Evolutionary conservation across 2,329 filamentous ascomycete genomes (phyloP), one percentile per base, ranked within the genome.

Genomic region (Parastagonospora avenae): DNA sequence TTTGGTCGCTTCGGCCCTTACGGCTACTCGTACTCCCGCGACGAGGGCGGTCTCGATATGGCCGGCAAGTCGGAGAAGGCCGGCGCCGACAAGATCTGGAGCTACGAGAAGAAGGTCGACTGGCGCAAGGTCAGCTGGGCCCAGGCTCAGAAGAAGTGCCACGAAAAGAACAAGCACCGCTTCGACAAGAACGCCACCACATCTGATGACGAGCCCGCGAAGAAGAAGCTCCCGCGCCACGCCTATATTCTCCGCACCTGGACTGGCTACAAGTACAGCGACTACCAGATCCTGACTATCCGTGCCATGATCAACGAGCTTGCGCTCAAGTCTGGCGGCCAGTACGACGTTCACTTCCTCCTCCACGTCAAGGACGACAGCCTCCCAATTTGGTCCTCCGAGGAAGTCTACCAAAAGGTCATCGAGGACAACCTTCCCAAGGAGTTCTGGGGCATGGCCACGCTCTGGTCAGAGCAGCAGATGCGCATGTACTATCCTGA

Each of bases 401-500:
- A 86, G 45, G 83, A 85, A 40, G 80, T 80, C 42, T 97, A 87
- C 77, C 79, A 82, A 68, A 81, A 80, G 67, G 88, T 81, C 50
- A 88, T 89, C 69, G 79, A 84, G 45, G 84, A 88, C 42, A 83
- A 84, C 24, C 82, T 93, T 10, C 90, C 94, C 0, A 81, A 85
- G 58, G 94, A 99, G 68, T 97, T 99, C 76, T 88, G 84, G 60
- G 90, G 90, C 40, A 86, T 99, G 68, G 90, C 90, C 15, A 96
- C 90, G 0, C 81, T 97, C 6, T 99, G 94, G 94, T 94, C 91
- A 0, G 92, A 96, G 73, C 88, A 89, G 19, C 92, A 97, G 74
- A 97, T 97, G 92, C 81, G 88, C 46, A 84, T 92, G 50, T 82
- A 96, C 63, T 99, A 97, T 74, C 89, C 94, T 45, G 91, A 89